Conservation (phyloP, 2,329 filamentous ascomycete species). For the Macrophomina tecta region DNA sequence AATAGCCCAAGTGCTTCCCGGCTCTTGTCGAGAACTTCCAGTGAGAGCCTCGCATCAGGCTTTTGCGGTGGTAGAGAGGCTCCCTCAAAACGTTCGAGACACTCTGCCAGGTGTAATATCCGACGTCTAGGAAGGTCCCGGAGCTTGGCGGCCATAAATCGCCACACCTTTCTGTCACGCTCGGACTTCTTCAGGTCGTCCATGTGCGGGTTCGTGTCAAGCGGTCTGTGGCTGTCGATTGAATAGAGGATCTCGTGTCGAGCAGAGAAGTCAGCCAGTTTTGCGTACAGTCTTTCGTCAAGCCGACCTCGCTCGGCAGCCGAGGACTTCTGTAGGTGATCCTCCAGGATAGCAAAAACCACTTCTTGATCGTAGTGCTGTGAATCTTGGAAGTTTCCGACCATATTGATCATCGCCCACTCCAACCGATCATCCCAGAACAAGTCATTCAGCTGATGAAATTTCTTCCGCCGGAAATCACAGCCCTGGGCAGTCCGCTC, state of each 20-base stretch:
- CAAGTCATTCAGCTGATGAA: background rate
- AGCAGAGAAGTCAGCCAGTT: conserved; percentile 13
- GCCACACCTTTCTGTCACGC: no score
- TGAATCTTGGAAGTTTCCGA: background rate
- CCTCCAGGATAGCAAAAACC: conserved; percentile 32
- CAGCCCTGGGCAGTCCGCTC: no score
- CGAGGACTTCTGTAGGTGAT: conserved; percentile 28
- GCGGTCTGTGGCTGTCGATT: conserved; percentile 30
- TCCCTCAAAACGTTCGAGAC: no score
- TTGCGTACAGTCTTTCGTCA: conserved; percentile 32
- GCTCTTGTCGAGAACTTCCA: background rate
- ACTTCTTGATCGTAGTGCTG: background rate
- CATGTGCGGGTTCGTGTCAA: conserved; percentile 10
- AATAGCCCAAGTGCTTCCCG: background rate
- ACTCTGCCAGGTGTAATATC: no score
- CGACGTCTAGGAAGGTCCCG: no score
- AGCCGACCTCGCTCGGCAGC: conserved; percentile 28
- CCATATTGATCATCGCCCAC: background rate
- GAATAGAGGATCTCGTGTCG: conserved; percentile 28
- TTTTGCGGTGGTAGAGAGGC: background rate
- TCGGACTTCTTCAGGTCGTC: background rate
- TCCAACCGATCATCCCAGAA: background rate
- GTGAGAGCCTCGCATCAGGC: conserved; percentile 27
- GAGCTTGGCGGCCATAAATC: no score
- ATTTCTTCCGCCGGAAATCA: background rate